phyloP scores from a whole-genome alignment of 352 stramenopile genomes.

The Pythium chondricola region DNA sequence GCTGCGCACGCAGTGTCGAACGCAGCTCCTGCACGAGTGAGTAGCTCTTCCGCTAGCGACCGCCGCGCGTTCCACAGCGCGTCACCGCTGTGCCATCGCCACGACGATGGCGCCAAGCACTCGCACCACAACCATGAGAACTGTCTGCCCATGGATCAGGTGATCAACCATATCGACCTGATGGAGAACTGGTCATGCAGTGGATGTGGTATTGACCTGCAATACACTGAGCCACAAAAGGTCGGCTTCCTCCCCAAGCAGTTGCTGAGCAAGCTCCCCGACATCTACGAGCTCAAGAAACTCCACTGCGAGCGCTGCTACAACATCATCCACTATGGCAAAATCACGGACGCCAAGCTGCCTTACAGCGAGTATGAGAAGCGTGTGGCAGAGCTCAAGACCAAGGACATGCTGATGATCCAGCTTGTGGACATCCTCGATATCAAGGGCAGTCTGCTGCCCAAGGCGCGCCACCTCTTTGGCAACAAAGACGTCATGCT shows the following conservation, averaged over 20 bases:
- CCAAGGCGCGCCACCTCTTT: conserved; percentile 80
- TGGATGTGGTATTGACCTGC: conserved; percentile 75
- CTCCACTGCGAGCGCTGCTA: conserved; percentile 84
- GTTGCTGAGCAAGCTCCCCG: conserved; percentile 51
- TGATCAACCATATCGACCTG: conserved; percentile 64
- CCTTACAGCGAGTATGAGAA: conserved; percentile 86
- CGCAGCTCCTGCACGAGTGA: not conserved
- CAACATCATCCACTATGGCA: conserved; percentile 83
- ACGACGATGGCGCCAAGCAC: not conserved
- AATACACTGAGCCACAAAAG: conserved; percentile 51
- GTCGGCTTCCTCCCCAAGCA: conserved; percentile 68
- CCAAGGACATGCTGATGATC: conserved; percentile 87
- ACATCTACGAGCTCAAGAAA: conserved; percentile 69
- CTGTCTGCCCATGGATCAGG: conserved; percentile 42
- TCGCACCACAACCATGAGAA: not conserved
- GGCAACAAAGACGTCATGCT: conserved; percentile 88
- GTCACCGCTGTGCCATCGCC: not conserved
- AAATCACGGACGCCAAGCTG: conserved; percentile 80
- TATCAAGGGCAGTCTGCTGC: conserved; percentile 84
- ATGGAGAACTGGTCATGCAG: conserved; percentile 84
- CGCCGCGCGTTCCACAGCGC: conserved; percentile 9
- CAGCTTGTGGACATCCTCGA: conserved; percentile 91
- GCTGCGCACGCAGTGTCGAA: not conserved
- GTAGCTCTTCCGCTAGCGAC: not conserved
- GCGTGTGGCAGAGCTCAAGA: conserved; percentile 75